Base-by-base conservation (phyloP, 2,329 filamentous ascomycete species). In the Penicillium sp. region DNA sequence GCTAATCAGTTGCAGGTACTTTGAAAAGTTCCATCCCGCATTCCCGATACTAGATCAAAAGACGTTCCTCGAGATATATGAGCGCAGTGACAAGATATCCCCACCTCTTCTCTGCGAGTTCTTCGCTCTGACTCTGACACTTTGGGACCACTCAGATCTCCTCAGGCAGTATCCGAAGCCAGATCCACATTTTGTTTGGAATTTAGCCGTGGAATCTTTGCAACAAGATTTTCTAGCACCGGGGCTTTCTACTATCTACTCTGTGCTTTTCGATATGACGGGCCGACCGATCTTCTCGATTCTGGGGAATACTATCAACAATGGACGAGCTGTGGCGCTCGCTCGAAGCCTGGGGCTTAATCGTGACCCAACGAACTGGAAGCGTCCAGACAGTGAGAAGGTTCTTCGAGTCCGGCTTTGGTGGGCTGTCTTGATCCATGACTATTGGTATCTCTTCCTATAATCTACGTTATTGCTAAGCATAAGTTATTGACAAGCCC, bases 381-480 rank as follows among this genome's bases (percentile, higher is more conserved):
- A 26, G 37, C 51, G 51, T 9, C 35, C 51, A 24, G 33, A 54
- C 15, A 54, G 51, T 28, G 51, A 54, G n/a, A 54, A 54, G 35
- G 17, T 38, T 26, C 51, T 54, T 26, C 33, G 51, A 6, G 8
- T 54, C 4, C 35, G 51, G 8, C 51, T 54, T 26, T 54, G 51
- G 51, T 54, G 51, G 51, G 51, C 51, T 28, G 19, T 54, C 24
- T 40, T 54, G 22, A 54, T 54, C 40, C 51, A 54, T n/a, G 51
- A 54, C 24, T 54, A 54, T 35, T 54, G 51, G 51, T 54, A 54
- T 24, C 19, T 37, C n/a, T n/a, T n/a, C n/a, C n/a, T n/a, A n/a
- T n/a, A n/a, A n/a, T n/a, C n/a, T n/a, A n/a, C n/a, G n/a, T n/a
- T n/a, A n/a, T n/a, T n/a, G n/a, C n/a, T n/a, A n/a, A n/a, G n/a